Evolutionary conservation across 352 stramenopile species (phyloP).

Genomic region (Plasmopara muralis): DNA sequence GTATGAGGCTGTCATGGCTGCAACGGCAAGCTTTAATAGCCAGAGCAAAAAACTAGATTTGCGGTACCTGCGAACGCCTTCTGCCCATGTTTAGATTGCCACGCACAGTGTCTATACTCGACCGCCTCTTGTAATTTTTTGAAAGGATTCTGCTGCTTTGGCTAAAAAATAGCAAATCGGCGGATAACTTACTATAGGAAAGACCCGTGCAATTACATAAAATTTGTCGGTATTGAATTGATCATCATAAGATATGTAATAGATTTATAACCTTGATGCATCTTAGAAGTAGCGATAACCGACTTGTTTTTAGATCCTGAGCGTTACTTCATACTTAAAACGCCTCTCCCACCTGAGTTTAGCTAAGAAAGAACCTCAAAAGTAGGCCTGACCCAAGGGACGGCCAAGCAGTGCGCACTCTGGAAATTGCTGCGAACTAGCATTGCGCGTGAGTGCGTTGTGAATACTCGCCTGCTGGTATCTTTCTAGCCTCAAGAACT

Average conservation of each 20-base stretch:
- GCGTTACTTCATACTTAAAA: conserved; percentile 5
- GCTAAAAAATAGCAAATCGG: not conserved
- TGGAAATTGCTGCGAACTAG: conserved; percentile 4
- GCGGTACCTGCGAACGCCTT: no score
- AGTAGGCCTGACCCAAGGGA: not conserved
- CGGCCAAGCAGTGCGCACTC: conserved; percentile 9
- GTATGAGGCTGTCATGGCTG: no score
- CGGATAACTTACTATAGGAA: not conserved
- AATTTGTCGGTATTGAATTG: no score
- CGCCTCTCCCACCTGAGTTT: conserved; percentile 26
- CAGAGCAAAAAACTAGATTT: no score
- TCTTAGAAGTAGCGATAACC: not conserved
- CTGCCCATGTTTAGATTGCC: no score
- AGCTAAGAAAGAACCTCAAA: conserved; percentile 15
- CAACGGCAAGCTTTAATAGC: no score
- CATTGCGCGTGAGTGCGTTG: conserved; percentile 5
- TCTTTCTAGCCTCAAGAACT: conserved; percentile 8
- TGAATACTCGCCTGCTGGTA: conserved; percentile 6
- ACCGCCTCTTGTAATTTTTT: conserved; percentile 34
- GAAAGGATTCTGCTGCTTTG: conserved; percentile 32
- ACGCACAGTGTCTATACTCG: conserved; percentile 38
- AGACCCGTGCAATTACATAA: not conserved
- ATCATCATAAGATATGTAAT: no score
- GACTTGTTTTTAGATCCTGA: not conserved
- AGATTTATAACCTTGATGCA: not conserved